Evolutionary conservation across 2,329 filamentous ascomycete species (phyloP).

Genomic region (Colletotrichum trifolii): DNA sequence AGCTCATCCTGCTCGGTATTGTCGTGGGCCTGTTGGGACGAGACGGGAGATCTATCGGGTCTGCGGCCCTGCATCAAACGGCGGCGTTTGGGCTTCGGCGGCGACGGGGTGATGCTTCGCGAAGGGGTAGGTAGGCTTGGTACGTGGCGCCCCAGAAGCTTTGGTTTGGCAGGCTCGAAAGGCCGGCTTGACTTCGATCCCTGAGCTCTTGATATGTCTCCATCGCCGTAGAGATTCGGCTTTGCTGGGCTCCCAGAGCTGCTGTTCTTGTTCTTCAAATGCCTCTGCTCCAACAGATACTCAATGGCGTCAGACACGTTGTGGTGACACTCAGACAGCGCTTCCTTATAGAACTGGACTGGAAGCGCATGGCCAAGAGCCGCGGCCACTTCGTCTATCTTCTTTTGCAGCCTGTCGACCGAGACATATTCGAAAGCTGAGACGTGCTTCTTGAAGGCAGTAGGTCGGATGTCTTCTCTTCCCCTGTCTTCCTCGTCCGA

Average conservation of each 20-base stretch:
- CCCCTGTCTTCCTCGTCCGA: constrained; percentile 65
- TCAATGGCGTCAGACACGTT: constrained; percentile 50
- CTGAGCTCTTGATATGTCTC: constrained; percentile 5
- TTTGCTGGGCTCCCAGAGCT: constrained; percentile 36
- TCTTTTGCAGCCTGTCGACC: constrained; percentile 50
- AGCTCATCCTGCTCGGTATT: constrained; percentile 39
- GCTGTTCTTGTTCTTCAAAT: constrained; percentile 37
- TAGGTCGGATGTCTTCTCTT: constrained; percentile 72
- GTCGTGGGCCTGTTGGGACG: constrained; percentile 41
- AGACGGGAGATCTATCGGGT: constrained; percentile 35
- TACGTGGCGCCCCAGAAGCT: constrained; percentile 36
- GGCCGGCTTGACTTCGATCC: constrained; percentile 33
- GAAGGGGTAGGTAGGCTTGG: constrained; percentile 35
- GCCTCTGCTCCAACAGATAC: constrained; percentile 41
- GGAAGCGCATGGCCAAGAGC: constrained; percentile 47
- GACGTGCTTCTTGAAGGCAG: constrained; percentile 60
- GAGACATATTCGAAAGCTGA: constrained; percentile 60
- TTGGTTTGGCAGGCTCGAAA: constrained; percentile 25
- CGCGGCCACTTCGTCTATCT: constrained; percentile 51
- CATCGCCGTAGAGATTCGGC: constrained; percentile 34
- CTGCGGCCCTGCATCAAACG: constrained; percentile 52
- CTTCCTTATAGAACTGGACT: constrained; percentile 46
- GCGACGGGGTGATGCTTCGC: constrained; percentile 41
- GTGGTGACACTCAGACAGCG: constrained; percentile 45
- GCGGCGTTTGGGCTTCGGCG: constrained; percentile 42